Evolutionary conservation across 2,329 filamentous ascomycete species (phyloP).

Genomic region (Nemania bipapillata): DNA sequence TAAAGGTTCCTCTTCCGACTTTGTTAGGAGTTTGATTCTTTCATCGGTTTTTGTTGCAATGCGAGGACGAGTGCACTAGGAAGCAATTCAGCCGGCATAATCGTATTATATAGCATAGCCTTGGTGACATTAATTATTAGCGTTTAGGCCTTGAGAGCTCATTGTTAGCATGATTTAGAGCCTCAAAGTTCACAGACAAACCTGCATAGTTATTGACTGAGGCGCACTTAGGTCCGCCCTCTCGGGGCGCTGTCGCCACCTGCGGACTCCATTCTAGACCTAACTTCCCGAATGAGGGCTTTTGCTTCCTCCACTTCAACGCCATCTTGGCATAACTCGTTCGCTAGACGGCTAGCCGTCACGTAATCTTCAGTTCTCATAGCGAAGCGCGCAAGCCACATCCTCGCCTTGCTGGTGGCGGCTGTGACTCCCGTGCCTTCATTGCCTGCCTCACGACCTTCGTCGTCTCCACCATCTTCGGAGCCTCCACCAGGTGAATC

Average conservation of each 20-base stretch:
- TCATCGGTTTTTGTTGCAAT: no score
- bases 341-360: constrained; percentile 81
- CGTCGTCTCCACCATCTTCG: constrained; percentile 55
- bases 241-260: constrained; percentile 21
- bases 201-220: neutral
- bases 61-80: no score
- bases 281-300: constrained; percentile 85
- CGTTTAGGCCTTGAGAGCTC: neutral
- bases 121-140: no score
- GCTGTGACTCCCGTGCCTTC: constrained; percentile 83
- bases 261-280: constrained; percentile 73
- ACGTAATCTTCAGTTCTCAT: constrained; percentile 79
- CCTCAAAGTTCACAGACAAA: neutral
- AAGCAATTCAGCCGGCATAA: neutral
- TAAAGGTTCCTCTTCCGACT: no score
- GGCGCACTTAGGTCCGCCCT: constrained; percentile 6
- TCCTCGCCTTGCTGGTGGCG: constrained; percentile 88
- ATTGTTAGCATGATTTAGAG: neutral
- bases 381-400: constrained; percentile 90
- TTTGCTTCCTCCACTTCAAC: constrained; percentile 98
- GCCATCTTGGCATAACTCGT: constrained; percentile 93
- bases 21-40: no score
- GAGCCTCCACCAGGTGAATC: constrained; percentile 60
- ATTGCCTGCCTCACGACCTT: constrained; percentile 46
- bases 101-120: neutral